Evolutionary conservation across 164 flowering plant species (phyloP), one percentile per base, ranked within the genome.

Genomic region (Sextonia rubra): DNA sequence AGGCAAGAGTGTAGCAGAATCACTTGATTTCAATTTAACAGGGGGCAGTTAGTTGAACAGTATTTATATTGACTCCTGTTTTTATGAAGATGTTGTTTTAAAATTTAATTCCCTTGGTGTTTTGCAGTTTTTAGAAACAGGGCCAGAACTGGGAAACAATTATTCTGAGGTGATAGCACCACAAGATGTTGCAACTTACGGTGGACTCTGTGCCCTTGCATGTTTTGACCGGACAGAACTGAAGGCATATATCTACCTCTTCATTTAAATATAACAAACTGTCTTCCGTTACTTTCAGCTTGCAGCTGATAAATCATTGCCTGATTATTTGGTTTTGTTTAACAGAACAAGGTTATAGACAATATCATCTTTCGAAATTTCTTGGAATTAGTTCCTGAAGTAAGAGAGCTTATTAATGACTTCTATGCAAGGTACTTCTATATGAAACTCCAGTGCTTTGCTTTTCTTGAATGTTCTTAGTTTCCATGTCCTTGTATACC

Each of bases 101-200:
- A 3, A 47, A 52, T 52, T 20, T 52, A 52, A 37, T 37, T 52
- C 58, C 58, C 17, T 52, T 29, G 44, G 44, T 15, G 32, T 37
- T 44, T 15, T 83, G 82, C 90, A 96, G 99, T 96, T 96, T 74
- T 76, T 96, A 83, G 99, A 96, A 80, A 85, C 86, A 11, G 87
- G 87, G 60, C 87, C 85, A 60, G 99, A 96, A 69, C 74, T 96
- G 73, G 97, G 89, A 32, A 92, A 82, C 75, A 86, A 83, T 73
- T 96, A 91, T 74, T 79, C 86, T 62, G 97, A 91, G 77, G 97
- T 96, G 47, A 92, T 96, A 83, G 95, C 99, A 64, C 85, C 95
- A 22, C 99, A 93, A 85, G 99, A 96, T 84, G 92, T 96, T 80
- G 99, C 98, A 71, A 96, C 97, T 14, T 96, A 96, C 81, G 99